A percentile compares a stretch with the other conserved stretches of the same genome.
phyloP scores from a whole-genome alignment of 768 basidiomycete genomes.

The Piloderma croceum region DNA sequence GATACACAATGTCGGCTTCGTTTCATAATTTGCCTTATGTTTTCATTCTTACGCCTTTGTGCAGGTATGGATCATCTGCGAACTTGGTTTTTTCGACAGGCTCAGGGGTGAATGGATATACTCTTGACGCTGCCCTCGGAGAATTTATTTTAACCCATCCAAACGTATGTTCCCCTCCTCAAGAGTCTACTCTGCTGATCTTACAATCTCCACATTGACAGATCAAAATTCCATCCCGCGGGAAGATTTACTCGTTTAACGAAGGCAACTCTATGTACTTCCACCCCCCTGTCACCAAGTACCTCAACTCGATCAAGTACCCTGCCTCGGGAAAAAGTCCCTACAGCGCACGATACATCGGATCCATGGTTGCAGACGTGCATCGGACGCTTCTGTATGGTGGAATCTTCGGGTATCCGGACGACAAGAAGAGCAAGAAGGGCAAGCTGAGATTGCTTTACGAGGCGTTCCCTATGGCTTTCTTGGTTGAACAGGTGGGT shows the following conservation, averaged over 20 bases:
- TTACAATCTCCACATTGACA: slow-evolving; percentile 21
- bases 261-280: slow-evolving; percentile 98
- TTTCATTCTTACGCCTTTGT: not conserved
- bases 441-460: slow-evolving; percentile 94
- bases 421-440: slow-evolving; percentile 94
- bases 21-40: not conserved
- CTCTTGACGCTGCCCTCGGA: slow-evolving; percentile 89
- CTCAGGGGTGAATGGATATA: slow-evolving; percentile 95
- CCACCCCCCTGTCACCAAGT: slow-evolving; percentile 70
- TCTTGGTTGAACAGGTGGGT: slow-evolving; percentile 82
- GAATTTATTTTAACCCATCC: slow-evolving; percentile 99
- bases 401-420: slow-evolving; percentile 97
- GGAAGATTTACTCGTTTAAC: slow-evolving; percentile 99
- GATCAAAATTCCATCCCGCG: slow-evolving; percentile 90
- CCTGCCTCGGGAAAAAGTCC: slow-evolving; percentile 74
- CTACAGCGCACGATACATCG: slow-evolving; percentile 91
- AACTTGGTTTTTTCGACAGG: slow-evolving; percentile 96
- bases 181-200: slow-evolving; percentile 2
- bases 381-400: slow-evolving; percentile 95
- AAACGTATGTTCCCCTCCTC: slow-evolving; percentile 46
- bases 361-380: slow-evolving; percentile 99
- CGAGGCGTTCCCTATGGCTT: slow-evolving; percentile 98
- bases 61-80: slow-evolving; percentile 85
- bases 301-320: slow-evolving; percentile 89
- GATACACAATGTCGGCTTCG: slow-evolving; percentile 85